Conservation (phyloP, 2,329 filamentous ascomycete genomes). For the Aspergillus japonicus region DNA sequence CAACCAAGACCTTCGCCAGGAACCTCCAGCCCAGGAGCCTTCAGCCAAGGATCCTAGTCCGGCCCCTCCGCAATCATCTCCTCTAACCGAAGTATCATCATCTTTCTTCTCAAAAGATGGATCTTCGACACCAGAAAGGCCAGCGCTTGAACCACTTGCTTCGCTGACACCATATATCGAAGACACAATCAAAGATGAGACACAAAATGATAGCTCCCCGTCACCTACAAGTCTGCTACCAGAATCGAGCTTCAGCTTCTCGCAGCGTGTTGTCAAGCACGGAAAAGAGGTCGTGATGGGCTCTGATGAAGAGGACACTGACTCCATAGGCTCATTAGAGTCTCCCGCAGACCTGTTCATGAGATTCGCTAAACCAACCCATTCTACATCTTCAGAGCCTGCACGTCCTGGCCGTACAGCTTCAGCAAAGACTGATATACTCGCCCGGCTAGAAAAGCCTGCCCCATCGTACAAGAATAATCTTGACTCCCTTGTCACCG, state of each 20-base stretch:
- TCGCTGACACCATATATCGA: slow-evolving; percentile 17
- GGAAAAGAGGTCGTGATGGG: slow-evolving; percentile 58
- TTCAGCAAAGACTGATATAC: slow-evolving; percentile 19
- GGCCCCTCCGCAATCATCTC: slow-evolving; percentile 28
- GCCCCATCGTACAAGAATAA: slow-evolving; percentile 61
- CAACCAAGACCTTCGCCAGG: neutral
- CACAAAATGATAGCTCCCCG: slow-evolving; percentile 19
- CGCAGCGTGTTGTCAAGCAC: slow-evolving; percentile 57
- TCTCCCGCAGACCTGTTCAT: slow-evolving; percentile 54
- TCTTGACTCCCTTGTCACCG: slow-evolving; percentile 60
- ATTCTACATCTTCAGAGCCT: slow-evolving; percentile 5
- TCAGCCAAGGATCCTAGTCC: slow-evolving; percentile 8
- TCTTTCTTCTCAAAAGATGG: slow-evolving; percentile 19
- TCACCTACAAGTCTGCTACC: slow-evolving; percentile 21
- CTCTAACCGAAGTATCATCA: slow-evolving; percentile 26
- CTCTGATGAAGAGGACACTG: slow-evolving; percentile 69
- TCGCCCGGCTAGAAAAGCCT: slow-evolving; percentile 1
- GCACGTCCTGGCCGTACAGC: slow-evolving; percentile 19
- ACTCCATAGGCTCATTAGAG: slow-evolving; percentile 56
- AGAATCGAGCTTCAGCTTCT: slow-evolving; percentile 27
- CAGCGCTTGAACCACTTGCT: slow-evolving; percentile 17
- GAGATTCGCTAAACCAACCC: slow-evolving; percentile 20
- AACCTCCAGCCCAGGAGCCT: slow-evolving; percentile 4
- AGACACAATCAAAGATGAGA: slow-evolving; percentile 6
- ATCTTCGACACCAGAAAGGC: slow-evolving; percentile 16